Percentiles rank a stretch among this genome's conserved stretches.
Evolutionary conservation across 1,139 yeast genomes (phyloP).

Genomic region (Yamadazyma friedrichii): DNA sequence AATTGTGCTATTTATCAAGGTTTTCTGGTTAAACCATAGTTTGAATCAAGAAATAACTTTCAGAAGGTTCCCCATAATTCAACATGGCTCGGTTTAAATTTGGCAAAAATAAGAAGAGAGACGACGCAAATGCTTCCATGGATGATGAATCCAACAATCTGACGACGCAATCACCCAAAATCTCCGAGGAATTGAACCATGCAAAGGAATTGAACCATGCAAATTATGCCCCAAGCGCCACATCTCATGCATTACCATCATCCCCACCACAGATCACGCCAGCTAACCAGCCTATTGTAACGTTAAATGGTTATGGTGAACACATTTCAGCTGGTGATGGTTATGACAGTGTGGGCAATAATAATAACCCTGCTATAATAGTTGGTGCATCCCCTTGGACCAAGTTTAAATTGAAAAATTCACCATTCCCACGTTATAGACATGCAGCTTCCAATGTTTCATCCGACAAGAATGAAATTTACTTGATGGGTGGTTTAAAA

Average conservation of each 20-base stretch:
- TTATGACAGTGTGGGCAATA: neutral
- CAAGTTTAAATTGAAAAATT: constrained; percentile 62
- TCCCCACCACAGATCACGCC: neutral
- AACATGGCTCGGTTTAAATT: constrained; percentile 18
- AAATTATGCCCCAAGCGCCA: neutral
- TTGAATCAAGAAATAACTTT: neutral
- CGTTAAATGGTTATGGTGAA: neutral
- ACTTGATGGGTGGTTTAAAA: constrained; percentile 91
- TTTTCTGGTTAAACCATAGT: no score
- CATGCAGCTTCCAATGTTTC: constrained; percentile 80
- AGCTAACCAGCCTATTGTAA: neutral
- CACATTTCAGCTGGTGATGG: constrained; percentile 1
- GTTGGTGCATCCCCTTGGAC: constrained; percentile 68
- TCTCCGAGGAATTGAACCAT: constrained; percentile 1
- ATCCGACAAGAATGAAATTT: constrained; percentile 80
- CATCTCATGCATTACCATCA: neutral
- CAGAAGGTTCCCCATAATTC: neutral
- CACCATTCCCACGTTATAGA: constrained; percentile 93
- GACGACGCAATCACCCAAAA: constrained; percentile 7
- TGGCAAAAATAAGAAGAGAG: constrained; percentile 14
- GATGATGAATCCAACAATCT: constrained; percentile 14
- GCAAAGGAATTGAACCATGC: neutral
- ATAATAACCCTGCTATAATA: neutral
- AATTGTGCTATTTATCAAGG: neutral
- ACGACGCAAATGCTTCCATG: constrained; percentile 14